These are phyloP conservation scores for Coffea canephora DNA, from an alignment of 257 asterid genomes.

Conservation along the genomic window DNA sequence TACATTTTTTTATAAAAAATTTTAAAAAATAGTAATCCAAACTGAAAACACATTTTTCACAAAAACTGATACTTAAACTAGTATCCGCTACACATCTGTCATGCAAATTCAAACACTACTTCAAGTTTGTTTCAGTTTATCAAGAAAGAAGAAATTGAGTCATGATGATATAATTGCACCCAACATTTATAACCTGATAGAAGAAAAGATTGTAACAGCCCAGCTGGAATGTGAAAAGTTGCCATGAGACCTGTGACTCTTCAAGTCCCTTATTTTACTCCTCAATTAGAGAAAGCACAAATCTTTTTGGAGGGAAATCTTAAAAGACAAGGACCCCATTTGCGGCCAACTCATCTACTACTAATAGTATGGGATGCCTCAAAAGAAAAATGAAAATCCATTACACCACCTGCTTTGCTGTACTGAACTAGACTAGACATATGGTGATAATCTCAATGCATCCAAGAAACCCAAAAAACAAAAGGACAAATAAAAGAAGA, in stretches of 20 bases:
- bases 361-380: neutral
- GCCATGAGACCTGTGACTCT: conserved; percentile 9
- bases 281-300: neutral
- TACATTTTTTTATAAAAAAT: too few species aligned
- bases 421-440: conserved; percentile 2
- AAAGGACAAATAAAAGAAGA: conserved; percentile 6
- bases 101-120: too few species aligned
- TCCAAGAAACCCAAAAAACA: neutral
- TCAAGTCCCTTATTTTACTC: neutral
- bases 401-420: conserved; percentile 10
- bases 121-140: too few species aligned
- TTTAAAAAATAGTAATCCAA: too few species aligned
- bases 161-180: neutral
- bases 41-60: too few species aligned
- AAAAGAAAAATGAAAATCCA: neutral
- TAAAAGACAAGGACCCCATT: conserved; percentile 14
- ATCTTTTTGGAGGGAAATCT: conserved; percentile 4
- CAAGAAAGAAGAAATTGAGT: neutral
- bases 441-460: conserved; percentile 12
- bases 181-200: neutral
- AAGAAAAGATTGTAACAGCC: neutral
- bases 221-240: neutral
- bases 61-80: too few species aligned
- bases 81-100: too few species aligned
- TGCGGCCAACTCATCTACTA: neutral